Evolutionary conservation across 164 flowering plant species (phyloP).

Genomic region (Sextonia rubra): DNA sequence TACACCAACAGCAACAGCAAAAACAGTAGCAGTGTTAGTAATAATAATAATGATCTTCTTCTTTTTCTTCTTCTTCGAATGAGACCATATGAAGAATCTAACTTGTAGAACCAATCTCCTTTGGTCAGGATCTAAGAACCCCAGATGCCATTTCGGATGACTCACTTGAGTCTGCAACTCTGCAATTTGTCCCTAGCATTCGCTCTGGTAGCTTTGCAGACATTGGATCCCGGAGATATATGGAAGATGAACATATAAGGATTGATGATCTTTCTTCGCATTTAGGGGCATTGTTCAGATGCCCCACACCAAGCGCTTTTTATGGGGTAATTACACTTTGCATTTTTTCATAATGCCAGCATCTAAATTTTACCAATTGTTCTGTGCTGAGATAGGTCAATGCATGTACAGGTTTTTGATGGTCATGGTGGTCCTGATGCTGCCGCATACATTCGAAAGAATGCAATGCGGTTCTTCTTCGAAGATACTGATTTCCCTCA

Average conservation of each 20-base stretch:
- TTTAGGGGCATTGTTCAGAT: slow-evolving; percentile 40
- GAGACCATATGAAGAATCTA: background rate
- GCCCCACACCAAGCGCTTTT: slow-evolving; percentile 58
- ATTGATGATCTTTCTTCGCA: slow-evolving; percentile 66
- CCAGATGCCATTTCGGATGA: slow-evolving; percentile 25
- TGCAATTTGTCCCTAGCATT: slow-evolving; percentile 46
- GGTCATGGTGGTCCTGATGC: slow-evolving; percentile 98
- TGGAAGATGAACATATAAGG: slow-evolving; percentile 81
- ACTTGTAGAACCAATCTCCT: background rate
- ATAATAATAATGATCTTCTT: no score
- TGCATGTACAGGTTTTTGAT: slow-evolving; percentile 63
- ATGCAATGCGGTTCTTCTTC: slow-evolving; percentile 60
- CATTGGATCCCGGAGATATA: slow-evolving; percentile 56
- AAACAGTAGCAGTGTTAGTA: no score
- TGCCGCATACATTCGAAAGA: slow-evolving; percentile 62
- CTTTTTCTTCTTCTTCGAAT: background rate
- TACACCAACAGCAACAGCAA: no score
- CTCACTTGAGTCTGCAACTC: slow-evolving; percentile 28
- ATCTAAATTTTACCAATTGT: background rate
- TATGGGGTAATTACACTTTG: slow-evolving; percentile 53
- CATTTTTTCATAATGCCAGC: background rate
- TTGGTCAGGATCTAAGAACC: slow-evolving; percentile 38
- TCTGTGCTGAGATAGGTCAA: background rate
- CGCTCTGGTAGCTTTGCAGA: slow-evolving; percentile 81
- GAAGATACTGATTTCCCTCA: slow-evolving; percentile 62